Base-by-base conservation (phyloP, 2,329 filamentous ascomycete species). In the Neopestalotiopsis clavispora region DNA sequence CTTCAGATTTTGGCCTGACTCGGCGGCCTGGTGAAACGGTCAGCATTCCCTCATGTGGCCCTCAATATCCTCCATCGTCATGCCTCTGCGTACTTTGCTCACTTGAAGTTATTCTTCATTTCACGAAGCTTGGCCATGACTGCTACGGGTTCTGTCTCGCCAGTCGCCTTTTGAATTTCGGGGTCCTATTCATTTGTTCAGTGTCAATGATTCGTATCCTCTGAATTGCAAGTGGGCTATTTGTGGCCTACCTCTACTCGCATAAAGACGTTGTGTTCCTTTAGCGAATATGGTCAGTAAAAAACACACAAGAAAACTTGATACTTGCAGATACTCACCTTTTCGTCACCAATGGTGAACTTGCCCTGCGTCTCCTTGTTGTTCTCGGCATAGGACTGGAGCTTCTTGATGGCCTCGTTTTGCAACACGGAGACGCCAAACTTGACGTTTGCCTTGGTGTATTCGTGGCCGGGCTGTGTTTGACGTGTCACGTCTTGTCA, bases 211-310 rank as follows among this genome's bases (percentile, higher is more conserved):
- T 10, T 13, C 75, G 70, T 42, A 13, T 14, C 20, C n/a, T 7
- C 7, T 2, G 6, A 14, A 4, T 28, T n/a, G 57, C 7, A 52
- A 52, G 12, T 59, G 23, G 23, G 3, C 9, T 12, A 0, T 30
- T 28, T 7, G 17, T 34, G 6, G 81, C 89, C 84, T 83, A 94
- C 92, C 74, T 92, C 85, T 45, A 97, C 87, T 73, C 93, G 89
- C 96, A 99, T 98, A 77, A 99, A 99, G 1, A 97, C 94, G 76
- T 99, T 99, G 80, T 98, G 94, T 82, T 93, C 84, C 93, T 95
- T 71, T 65, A 70, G 70, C 63, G 14, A 4, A 52, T 23, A 4
- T 10, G 13, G 28, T 28, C 28, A 49, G 45, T 10, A 66, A 10
- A 9, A 7, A 10, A 10, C n/a, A 20, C 10, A 20, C n/a, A 9